Evolutionary conservation across 495 filamentous ascomycete species (phyloP), one percentile per base, ranked within the genome.

Genomic region (Aspergillus conjunctus): DNA sequence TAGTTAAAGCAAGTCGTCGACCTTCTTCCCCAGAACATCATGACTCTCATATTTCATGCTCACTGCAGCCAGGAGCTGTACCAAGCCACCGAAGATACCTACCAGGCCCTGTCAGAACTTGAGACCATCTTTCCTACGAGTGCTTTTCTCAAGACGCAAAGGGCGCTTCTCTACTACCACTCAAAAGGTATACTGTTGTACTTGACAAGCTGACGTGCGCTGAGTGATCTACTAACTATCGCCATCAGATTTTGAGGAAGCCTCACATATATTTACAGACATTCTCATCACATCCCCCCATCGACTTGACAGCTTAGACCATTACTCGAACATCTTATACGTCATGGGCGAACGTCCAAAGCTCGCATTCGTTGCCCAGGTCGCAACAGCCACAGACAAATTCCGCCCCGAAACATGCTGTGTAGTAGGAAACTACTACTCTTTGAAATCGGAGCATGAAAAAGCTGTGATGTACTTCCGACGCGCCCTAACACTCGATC

Each of bases 381-480:
- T 96, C 14, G 94, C 93, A 54, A 91, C 89, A 7, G 84, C 85
- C 26, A 92, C 92, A 12, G 95, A 99, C 72, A 94, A 92, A 69
- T 98, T 99, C 76, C 88, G 95, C 0, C 94, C 95, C 0, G 95
- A 99, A 71, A 97, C 95, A 0, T 97, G 93, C 72, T 95, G 93
- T 56, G 92, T 97, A 0, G 88, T 99, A 11, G 95, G 95, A 1
- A 99, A 99, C 72, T 98, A 98, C 79, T 98, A 97, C 76, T 91
- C 90, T 0, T 74, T 97, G 1, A 86, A 95, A 63, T 94, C 92
- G 0, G 86, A 93, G 60, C 95, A 99, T 70, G 95, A 99, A 71
- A 99, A 99, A 68, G 95, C 95, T 0, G 92, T 98, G 21, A 90
- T 95, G 73, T 98, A 97, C 75, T 99, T 99, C 79, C 90, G 95